Percentiles rank a stretch among this genome's conserved stretches.
Conservation (phyloP, 306 rosid species). For the Malus orientalis region DNA sequence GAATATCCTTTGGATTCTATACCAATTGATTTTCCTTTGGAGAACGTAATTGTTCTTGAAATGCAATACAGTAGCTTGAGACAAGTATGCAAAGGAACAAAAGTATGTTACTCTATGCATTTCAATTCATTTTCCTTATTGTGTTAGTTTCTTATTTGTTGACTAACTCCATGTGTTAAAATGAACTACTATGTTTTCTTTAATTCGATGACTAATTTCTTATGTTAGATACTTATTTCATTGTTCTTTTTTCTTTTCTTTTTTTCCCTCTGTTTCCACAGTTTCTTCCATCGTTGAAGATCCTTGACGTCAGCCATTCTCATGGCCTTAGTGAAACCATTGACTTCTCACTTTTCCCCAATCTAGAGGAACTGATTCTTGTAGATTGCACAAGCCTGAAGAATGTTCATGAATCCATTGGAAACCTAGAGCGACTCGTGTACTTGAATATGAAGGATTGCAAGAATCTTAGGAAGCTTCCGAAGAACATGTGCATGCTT, state of each 20-base stretch:
- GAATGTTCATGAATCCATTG: slow-evolving; percentile 5
- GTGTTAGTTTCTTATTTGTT: not conserved
- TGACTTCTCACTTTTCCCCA: not conserved
- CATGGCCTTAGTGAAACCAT: not conserved
- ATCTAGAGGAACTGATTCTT: not conserved
- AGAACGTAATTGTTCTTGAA: not conserved
- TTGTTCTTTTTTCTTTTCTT: not conserved
- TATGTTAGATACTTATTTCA: not conserved
- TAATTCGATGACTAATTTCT: too few relatives aligned
- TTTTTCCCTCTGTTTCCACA: not conserved
- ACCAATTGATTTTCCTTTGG: not conserved
- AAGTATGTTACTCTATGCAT: not conserved
- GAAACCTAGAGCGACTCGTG: not conserved
- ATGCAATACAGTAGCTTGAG: not conserved
- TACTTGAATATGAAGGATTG: not conserved
- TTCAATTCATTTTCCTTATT: not conserved
- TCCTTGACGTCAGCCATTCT: slow-evolving; percentile 1
- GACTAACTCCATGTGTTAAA: too few relatives aligned
- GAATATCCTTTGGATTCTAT: not conserved
- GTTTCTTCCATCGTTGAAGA: not conserved
- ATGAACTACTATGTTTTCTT: too few relatives aligned
- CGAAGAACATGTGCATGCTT: not conserved
- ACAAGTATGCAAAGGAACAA: not conserved
- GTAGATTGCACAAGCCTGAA: not conserved
- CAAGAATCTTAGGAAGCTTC: not conserved